Evolutionary conservation across 257 asterid species (phyloP).

Genomic region (Coffea canephora): DNA sequence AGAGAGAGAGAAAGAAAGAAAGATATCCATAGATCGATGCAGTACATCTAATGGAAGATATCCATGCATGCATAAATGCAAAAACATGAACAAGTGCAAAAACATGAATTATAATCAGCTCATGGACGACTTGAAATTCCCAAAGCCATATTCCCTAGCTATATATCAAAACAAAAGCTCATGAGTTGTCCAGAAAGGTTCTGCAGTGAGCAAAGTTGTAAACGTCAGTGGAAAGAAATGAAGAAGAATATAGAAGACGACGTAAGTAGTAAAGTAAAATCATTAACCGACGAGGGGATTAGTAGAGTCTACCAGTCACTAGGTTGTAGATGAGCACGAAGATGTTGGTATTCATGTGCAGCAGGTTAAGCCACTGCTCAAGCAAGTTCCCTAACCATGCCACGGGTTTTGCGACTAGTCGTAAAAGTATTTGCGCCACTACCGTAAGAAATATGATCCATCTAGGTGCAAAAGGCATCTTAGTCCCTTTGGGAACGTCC

Average conservation of each 20-base stretch:
- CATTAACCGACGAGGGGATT: no score
- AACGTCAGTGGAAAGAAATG: not conserved
- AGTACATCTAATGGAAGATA: no score
- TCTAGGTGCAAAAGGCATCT: not conserved
- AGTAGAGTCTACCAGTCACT: not conserved
- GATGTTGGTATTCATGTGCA: not conserved
- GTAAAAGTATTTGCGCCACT: not conserved
- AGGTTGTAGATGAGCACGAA: conserved; percentile 7
- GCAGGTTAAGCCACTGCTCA: conserved; percentile 14
- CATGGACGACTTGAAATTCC: not conserved
- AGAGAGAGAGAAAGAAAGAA: no score
- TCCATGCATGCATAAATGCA: no score
- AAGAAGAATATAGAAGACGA: no score
- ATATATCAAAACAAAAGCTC: no score
- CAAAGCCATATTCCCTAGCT: not conserved
- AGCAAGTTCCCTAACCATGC: not conserved
- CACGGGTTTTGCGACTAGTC: not conserved
- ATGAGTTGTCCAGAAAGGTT: not conserved
- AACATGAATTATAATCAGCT: not conserved
- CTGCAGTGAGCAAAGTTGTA: not conserved
- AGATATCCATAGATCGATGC: no score
- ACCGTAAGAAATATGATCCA: not conserved
- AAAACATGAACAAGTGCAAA: no score
- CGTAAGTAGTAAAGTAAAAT: not conserved
- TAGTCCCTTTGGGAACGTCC: not conserved